These are phyloP conservation scores for Aspergillus viridinutans DNA, from an alignment of 2,329 filamentous ascomycete species.

Conservation along the genomic window DNA sequence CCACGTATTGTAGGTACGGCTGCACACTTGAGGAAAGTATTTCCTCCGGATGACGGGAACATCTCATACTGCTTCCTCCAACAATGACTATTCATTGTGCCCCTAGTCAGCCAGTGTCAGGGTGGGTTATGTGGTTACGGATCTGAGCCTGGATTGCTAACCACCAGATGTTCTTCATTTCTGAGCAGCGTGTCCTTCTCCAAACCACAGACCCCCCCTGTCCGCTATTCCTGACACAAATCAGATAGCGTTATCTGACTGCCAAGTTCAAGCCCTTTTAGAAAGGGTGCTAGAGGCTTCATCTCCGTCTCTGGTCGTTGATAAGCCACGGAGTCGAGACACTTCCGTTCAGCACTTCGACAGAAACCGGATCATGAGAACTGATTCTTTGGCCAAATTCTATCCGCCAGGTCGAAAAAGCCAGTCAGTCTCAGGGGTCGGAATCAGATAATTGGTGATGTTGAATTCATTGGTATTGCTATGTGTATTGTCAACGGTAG, in stretches of 20 bases:
- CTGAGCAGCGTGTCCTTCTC: too few relatives aligned
- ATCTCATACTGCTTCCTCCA: too few relatives aligned
- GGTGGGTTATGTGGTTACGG: too few relatives aligned
- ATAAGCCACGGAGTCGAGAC: background rate
- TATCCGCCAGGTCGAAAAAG: conserved; percentile 30
- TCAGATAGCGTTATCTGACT: background rate
- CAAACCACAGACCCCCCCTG: too few relatives aligned
- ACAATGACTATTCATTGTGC: too few relatives aligned
- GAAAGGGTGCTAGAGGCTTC: background rate
- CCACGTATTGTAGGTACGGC: background rate
- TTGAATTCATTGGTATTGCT: conserved; percentile 38
- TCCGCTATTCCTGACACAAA: background rate
- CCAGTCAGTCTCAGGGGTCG: conserved; percentile 46
- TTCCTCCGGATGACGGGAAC: too few relatives aligned
- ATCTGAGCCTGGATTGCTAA: too few relatives aligned
- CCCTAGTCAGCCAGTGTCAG: too few relatives aligned
- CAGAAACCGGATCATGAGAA: background rate
- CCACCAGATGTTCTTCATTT: too few relatives aligned
- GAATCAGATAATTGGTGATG: conserved; percentile 45
- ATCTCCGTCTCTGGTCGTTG: background rate
- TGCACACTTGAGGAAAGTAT: too few relatives aligned
- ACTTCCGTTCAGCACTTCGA: background rate
- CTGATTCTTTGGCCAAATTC: background rate
- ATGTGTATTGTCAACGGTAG: conserved; percentile 18
- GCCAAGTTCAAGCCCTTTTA: background rate